These are phyloP conservation scores for Styphnolobium japonicum DNA, from an alignment of 306 rosid species.

Conservation along the genomic window DNA sequence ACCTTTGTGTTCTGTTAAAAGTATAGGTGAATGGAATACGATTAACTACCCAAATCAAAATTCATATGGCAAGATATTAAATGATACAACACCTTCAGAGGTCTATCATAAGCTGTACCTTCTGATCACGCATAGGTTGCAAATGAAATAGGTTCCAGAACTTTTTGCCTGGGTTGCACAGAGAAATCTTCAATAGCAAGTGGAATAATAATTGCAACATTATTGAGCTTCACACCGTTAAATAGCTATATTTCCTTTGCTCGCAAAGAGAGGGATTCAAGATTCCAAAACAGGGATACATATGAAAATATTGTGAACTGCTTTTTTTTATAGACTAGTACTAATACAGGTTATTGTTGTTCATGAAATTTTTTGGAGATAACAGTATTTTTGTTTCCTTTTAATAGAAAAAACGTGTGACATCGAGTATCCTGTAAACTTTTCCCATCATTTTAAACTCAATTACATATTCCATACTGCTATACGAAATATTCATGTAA, in stretches of 20 bases:
- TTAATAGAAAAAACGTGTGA: background rate
- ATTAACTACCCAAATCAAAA: background rate
- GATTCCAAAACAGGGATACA: background rate
- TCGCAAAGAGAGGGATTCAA: background rate
- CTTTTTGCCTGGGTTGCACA: slow-evolving; percentile 68
- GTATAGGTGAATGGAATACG: background rate
- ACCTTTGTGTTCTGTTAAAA: background rate
- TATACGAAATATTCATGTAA: background rate
- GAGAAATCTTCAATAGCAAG: slow-evolving; percentile 30
- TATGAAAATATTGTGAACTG: background rate
- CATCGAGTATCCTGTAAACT: background rate
- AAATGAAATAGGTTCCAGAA: slow-evolving; percentile 97
- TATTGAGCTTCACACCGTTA: slow-evolving; percentile 14
- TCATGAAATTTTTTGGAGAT: background rate
- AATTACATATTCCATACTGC: background rate
- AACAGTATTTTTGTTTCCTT: background rate
- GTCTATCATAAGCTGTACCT: slow-evolving; percentile 45
- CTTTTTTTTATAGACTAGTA: background rate
- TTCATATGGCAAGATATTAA: background rate
- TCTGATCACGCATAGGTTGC: slow-evolving; percentile 99
- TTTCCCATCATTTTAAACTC: slow-evolving; percentile 5
- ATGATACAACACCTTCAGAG: slow-evolving; percentile 7
- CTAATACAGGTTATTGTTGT: background rate
- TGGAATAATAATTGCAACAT: background rate
- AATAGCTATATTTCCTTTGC: background rate